Conservation (phyloP, 768 basidiomycete species). For the Amanita subjunquillea region DNA sequence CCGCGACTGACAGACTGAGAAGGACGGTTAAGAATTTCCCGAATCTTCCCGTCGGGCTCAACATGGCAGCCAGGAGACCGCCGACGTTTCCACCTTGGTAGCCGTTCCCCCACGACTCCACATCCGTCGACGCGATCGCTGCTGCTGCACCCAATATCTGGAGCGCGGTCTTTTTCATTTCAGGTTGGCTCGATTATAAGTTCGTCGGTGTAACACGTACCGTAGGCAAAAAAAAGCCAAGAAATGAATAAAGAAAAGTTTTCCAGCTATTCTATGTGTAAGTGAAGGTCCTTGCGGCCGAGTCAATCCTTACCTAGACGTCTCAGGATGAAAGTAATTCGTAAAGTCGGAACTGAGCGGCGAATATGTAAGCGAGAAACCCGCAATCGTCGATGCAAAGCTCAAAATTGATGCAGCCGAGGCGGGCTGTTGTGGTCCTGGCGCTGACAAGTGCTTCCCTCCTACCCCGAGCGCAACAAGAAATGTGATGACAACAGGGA, state of each 20-base stretch:
- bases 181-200: not conserved
- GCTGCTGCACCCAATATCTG: constrained; percentile 55
- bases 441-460: constrained; percentile 52
- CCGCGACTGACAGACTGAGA: constrained; percentile 71
- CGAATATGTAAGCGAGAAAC: constrained; percentile 59
- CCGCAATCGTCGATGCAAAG: constrained; percentile 63
- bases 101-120: constrained; percentile 52
- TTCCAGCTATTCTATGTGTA: constrained; percentile 32
- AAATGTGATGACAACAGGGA: constrained; percentile 69
- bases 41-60: constrained; percentile 60
- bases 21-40: constrained; percentile 76
- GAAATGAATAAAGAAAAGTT: constrained; percentile 59
- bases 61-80: constrained; percentile 61
- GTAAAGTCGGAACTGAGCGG: constrained; percentile 65
- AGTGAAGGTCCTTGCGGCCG: not conserved
- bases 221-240: constrained; percentile 57
- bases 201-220: constrained; percentile 15
- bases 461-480: constrained; percentile 65
- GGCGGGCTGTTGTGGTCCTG: constrained; percentile 39
- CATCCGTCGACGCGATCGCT: constrained; percentile 39
- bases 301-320: constrained; percentile 35
- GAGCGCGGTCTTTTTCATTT: constrained; percentile 26
- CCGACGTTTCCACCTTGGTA: constrained; percentile 54
- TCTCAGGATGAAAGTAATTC: constrained; percentile 50
- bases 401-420: constrained; percentile 44